Conservation (phyloP, 2,329 filamentous ascomycete genomes). For the Xylariales sp. region DNA sequence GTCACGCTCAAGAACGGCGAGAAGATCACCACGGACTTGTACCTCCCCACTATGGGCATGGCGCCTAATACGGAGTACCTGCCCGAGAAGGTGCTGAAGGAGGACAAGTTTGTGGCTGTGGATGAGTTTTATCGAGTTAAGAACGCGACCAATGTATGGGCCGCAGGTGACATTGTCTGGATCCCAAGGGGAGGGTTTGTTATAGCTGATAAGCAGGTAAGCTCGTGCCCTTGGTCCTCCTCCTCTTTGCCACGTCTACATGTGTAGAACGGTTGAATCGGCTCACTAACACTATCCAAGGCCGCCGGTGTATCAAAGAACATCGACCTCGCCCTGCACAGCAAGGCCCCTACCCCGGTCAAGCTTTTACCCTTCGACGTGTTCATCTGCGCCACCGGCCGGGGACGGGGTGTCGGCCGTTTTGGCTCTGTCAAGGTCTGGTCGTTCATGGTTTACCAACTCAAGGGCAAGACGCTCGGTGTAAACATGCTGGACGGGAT, state of each 20-base stretch:
- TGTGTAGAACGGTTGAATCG: no score
- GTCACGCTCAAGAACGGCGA: slow-evolving; percentile 42
- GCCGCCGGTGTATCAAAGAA: slow-evolving; percentile 50
- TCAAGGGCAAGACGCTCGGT: slow-evolving; percentile 49
- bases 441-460: slow-evolving; percentile 45
- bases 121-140: slow-evolving; percentile 48
- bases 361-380: slow-evolving; percentile 46
- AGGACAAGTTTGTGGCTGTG: slow-evolving; percentile 40
- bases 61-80: slow-evolving; percentile 52
- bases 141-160: slow-evolving; percentile 43
- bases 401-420: slow-evolving; percentile 45
- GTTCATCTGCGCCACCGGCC: slow-evolving; percentile 43
- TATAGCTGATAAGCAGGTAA: slow-evolving; percentile 43
- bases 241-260: no score
- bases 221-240: no score
- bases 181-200: slow-evolving; percentile 42
- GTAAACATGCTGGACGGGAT: slow-evolving; percentile 40
- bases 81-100: slow-evolving; percentile 37
- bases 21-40: slow-evolving; percentile 48
- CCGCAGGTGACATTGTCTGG: slow-evolving; percentile 48
- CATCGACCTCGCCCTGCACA: slow-evolving; percentile 42
- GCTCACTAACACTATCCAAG: slow-evolving; percentile 19
- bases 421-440: slow-evolving; percentile 42
- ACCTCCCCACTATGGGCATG: slow-evolving; percentile 52
- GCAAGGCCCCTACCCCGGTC: slow-evolving; percentile 37